Evolutionary conservation across 2,329 filamentous ascomycete genomes (phyloP), one percentile per base, ranked within the genome.

Genomic region (Calonectria pseudoreteaudii): DNA sequence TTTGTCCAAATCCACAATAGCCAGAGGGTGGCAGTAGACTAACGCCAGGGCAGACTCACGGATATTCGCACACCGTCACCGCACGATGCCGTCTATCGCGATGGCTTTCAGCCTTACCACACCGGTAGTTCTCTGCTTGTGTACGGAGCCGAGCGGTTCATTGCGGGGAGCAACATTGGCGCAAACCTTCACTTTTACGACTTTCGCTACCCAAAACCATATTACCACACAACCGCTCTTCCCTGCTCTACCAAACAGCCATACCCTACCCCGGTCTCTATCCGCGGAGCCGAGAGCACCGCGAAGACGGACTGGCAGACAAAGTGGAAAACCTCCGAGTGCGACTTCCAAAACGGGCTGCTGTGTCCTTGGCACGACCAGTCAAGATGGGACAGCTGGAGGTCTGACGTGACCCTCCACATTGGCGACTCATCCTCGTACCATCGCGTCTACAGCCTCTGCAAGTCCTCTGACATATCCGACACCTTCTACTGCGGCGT

Each of bases 131-230:
- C 88, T 0, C 83, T 91, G 1, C 82, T 90, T 3, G 84, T 88
- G 1, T 88, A 88, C 68, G 89, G 88, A 44, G 83, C 84, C 1
- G 87, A 90, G 64, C 85, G 88, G 16, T 91, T 91, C 72, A 79
- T 91, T 5, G 86, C 86, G 0, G 89, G 89, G 4, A 88, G 86
- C 76, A 86, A 86, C 44, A 82, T 83, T 20, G 83, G 84, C 5
- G 82, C 86, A 0, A 83, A 84, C 13, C 74, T 91, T 69, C 87
- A 88, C 67, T 80, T 90, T 38, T 91, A 91, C 72, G 90, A 91
- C 83, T 89, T 90, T 69, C 88, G 90, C 14, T 88, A 87, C 82
- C 80, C 86, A 0, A 87, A 84, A 74, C 75, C 82, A 3, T 91
- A 91, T 75, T 81, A 86, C 69, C 86, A 91, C 81, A 88, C 87